Base-by-base conservation (phyloP, 352 stramenopile genomes). In the Halophytophthora batemanensis region DNA sequence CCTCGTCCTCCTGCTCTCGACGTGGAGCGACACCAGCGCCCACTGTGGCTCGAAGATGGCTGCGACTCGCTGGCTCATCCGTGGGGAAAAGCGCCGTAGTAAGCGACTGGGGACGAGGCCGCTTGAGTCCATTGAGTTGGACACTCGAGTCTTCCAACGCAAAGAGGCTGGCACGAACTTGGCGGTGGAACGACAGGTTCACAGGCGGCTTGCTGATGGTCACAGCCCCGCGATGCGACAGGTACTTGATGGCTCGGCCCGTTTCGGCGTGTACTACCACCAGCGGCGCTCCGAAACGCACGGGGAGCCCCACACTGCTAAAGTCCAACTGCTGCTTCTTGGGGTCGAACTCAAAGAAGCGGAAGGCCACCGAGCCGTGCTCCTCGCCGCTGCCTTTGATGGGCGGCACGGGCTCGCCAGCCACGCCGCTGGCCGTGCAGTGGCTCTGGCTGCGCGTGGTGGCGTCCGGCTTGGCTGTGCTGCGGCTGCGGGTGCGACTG, bases 251-350 rank as follows among this genome's bases (percentile, higher is more conserved):
- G n/a, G 77, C 80, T 31, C 80, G 71, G 2, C 71, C 61, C 15
- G 77, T 84, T 23, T 79, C 71, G 0, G 80, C 77, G 46, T 90
- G 80, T 7, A 86, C 80, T 0, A 90, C 61, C 0, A 88, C 60
- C 6, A 90, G 33, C 1, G 71, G 75, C 5, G 61, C 58, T 12
- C 66, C 75, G 37, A 88, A 85, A 21, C 67, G 69, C 5, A 90
- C 74, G 3, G 80, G 80, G 38, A 79, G 50, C 0, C 80, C 80
- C 5, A 90, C 64, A 36, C 56, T 75, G 12, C 57, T 45, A 45
- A 86, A 80, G 2, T 64, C 46, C 31, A 90, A 69, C 34, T 71
- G 50, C n/a, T 80, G 66, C 22, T 67, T 77, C 50, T 61, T 61
- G 0, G 67, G 50, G 36, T 88, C 75, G 39, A 83, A 84, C 51